phyloP scores from a whole-genome alignment of 108 stramenopile species.

The Fragilaria crotonensis region DNA sequence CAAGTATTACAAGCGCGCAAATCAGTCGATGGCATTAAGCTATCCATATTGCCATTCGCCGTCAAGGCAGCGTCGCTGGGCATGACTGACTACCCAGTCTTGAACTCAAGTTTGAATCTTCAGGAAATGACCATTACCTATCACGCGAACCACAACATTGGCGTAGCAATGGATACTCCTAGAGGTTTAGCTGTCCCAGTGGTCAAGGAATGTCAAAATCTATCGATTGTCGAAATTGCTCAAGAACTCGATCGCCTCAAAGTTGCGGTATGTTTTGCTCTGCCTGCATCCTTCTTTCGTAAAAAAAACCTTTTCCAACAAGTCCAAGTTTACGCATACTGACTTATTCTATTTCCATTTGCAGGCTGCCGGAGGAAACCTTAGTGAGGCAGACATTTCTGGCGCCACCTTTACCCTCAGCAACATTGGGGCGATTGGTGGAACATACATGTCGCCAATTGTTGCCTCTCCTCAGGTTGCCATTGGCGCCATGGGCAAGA shows the following conservation, averaged over 20 bases:
- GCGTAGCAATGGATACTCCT: constrained; percentile 96
- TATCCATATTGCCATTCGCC: constrained; percentile 84
- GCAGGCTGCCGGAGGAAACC: constrained; percentile 37
- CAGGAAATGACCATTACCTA: constrained; percentile 57
- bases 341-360: not conserved
- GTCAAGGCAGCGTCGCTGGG: constrained; percentile 91
- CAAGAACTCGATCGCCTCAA: constrained; percentile 76
- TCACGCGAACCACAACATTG: constrained; percentile 87
- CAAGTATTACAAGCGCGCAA: constrained; percentile 46
- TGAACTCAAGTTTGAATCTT: constrained; percentile 82
- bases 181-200: constrained; percentile 93
- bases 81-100: constrained; percentile 66
- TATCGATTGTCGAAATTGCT: constrained; percentile 79
- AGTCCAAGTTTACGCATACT: no score
- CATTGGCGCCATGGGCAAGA: constrained; percentile 94
- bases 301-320: no score
- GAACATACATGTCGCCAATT: constrained; percentile 91
- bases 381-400: constrained; percentile 66
- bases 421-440: constrained; percentile 98
- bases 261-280: constrained; percentile 33
- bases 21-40: constrained; percentile 34
- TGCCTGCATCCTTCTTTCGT: no score
- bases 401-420: constrained; percentile 88
- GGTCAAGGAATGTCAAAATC: constrained; percentile 62
- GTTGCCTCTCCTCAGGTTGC: constrained; percentile 89